Base-by-base conservation (phyloP, 441 rosid genomes). In the Macaranga tanarius region DNA sequence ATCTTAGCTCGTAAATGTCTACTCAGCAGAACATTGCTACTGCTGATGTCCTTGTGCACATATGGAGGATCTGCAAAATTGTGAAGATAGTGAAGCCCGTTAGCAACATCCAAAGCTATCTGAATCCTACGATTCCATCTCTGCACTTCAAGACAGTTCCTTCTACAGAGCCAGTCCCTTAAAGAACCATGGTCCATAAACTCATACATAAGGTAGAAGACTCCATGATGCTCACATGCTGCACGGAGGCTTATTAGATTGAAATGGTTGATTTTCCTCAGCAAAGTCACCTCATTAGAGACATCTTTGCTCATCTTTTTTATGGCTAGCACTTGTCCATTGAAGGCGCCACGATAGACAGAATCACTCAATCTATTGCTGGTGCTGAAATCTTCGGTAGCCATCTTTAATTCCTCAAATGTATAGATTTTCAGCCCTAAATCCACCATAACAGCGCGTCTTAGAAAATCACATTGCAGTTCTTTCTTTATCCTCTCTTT, bases 61-160 rank as follows among this genome's bases (percentile, higher is more conserved):
- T 81, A 81, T 2, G 78, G 74, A 7, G 90, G 84, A 25, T 84
- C 59, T 4, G 86, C 79, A 83, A 80, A 86, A 80, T 69, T 84
- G 71, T 86, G 90, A 72, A 84, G 86, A 63, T 82, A 84, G 69
- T 81, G 80, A 67, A 86, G 86, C 11, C 88, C 90, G 40, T 76
- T 72, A n/a, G 85, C 85, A 34, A 86, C 79, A 69, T 86, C 90
- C 65, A 82, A 64, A 17, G 86, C 85, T 45, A 84, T 84, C 67
- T 76, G 81, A 71, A 84, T 73, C 76, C 86, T 74, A 4, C 44
- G 73, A 45, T 60, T 73, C 84, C 81, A 82, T n/a, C 73, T 79
- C 40, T 34, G 55, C 34, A 67, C 62, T 62, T 73, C 82, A 58
- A 50, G 56, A n/a, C 20, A 48, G 44, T 57, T 77, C 69, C 62